Conservation (phyloP, 2,329 filamentous ascomycete genomes). For the Pseudogymnoascus sp. region DNA sequence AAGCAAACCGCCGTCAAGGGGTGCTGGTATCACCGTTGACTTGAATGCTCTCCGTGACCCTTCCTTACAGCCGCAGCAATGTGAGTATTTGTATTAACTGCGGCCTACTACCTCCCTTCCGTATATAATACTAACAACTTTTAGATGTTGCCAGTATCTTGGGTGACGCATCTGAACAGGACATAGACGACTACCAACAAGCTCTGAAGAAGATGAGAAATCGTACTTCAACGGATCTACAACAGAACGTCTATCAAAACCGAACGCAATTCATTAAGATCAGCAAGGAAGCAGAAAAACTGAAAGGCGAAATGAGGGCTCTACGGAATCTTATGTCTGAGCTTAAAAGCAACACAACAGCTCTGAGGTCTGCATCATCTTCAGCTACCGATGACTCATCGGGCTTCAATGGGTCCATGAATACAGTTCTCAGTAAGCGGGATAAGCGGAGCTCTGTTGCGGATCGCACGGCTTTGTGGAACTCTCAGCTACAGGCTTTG, state of each 20-base stretch:
- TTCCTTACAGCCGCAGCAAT: constrained; percentile 70
- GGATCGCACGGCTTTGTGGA: constrained; percentile 58
- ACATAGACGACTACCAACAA: constrained; percentile 26
- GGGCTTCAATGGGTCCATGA: constrained; percentile 43
- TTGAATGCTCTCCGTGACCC: constrained; percentile 72
- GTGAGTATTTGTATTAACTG: constrained; percentile 36
- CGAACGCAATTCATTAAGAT: constrained; percentile 98
- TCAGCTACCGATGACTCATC: constrained; percentile 41
- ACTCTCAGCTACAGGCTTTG: constrained; percentile 65
- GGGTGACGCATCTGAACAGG: constrained; percentile 26
- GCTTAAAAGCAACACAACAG: constrained; percentile 68
- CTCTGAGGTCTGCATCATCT: constrained; percentile 51
- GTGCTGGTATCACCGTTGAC: constrained; percentile 59
- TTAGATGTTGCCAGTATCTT: constrained; percentile 31
- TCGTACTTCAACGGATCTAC: constrained; percentile 53
- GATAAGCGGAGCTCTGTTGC: constrained; percentile 87
- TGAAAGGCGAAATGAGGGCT: constrained; percentile 91
- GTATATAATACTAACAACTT: constrained; percentile 12
- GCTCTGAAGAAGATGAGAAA: constrained; percentile 23
- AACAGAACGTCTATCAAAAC: constrained; percentile 95
- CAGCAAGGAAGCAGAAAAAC: constrained; percentile 95
- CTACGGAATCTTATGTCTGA: constrained; percentile 88
- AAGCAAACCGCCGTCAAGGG: constrained; percentile 26
- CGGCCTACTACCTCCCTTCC: background rate
- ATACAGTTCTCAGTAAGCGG: constrained; percentile 51